phyloP scores from a whole-genome alignment of 139 green algal genomes.

The Chlorella vulgaris region DNA sequence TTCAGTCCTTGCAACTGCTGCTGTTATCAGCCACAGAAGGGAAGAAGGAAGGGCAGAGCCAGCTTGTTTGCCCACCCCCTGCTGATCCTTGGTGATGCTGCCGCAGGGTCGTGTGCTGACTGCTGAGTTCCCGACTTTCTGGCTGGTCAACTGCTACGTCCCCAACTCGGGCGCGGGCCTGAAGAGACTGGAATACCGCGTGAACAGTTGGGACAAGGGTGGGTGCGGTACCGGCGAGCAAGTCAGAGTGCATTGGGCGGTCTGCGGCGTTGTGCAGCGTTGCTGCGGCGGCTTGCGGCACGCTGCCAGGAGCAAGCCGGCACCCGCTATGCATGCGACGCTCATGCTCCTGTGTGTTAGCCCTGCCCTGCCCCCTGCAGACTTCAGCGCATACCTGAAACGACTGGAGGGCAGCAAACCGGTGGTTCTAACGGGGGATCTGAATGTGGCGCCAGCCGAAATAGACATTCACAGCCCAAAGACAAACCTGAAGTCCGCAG shows the following conservation, averaged over 20 bases:
- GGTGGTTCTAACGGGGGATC: constrained; percentile 66
- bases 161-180: constrained; percentile 67
- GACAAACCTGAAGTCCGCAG: constrained; percentile 60
- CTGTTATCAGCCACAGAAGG: no score
- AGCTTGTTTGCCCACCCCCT: no score
- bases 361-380: no score
- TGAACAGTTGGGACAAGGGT: constrained; percentile 52
- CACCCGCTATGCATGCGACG: no score
- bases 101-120: constrained; percentile 47
- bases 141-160: constrained; percentile 54
- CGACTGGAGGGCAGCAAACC: constrained; percentile 59
- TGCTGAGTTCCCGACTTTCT: constrained; percentile 49
- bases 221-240: not conserved
- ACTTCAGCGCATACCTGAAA: constrained; percentile 52
- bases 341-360: no score
- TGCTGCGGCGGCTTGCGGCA: no score
- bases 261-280: no score
- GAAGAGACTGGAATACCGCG: constrained; percentile 68
- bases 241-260: no score
- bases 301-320: not conserved
- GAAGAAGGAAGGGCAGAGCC: no score
- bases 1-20: no score
- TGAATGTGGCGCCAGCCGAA: constrained; percentile 59
- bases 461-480: constrained; percentile 85
- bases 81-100: no score